phyloP scores from a whole-genome alignment of 176 grass and related monocot genomes.

The Oryza glaberrima region DNA sequence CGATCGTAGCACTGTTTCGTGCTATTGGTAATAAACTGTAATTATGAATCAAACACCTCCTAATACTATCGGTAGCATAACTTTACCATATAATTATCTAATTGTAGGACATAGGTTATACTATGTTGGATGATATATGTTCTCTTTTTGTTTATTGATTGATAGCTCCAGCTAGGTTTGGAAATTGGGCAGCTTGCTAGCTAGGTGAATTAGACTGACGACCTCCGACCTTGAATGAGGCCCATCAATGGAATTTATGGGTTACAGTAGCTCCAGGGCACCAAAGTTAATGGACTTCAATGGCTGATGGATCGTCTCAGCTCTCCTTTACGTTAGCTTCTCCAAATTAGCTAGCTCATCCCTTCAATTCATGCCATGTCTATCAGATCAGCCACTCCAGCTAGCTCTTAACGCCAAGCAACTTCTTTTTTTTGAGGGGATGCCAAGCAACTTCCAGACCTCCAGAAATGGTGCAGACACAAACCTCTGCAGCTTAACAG shows the following conservation, averaged over 20 bases:
- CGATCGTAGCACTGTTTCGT: neutral
- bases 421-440: no score
- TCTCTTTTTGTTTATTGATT: neutral
- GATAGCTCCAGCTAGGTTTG: neutral
- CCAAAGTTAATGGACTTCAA: slow-evolving; percentile 74
- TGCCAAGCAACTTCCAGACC: no score
- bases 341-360: slow-evolving; percentile 12
- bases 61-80: neutral
- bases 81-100: neutral
- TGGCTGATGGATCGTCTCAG: slow-evolving; percentile 35
- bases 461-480: no score
- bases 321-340: neutral
- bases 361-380: neutral
- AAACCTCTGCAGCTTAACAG: no score
- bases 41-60: neutral
- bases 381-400: no score
- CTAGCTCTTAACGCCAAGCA: no score
- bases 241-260: slow-evolving; percentile 73
- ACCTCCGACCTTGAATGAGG: slow-evolving; percentile 59
- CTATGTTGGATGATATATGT: neutral
- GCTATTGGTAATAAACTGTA: no score
- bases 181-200: neutral
- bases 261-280: slow-evolving; percentile 63
- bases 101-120: neutral
- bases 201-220: slow-evolving; percentile 19